Evolutionary conservation across 169 alveolate species (phyloP).

Genomic region (Haemoproteus tartakovskyi): DNA sequence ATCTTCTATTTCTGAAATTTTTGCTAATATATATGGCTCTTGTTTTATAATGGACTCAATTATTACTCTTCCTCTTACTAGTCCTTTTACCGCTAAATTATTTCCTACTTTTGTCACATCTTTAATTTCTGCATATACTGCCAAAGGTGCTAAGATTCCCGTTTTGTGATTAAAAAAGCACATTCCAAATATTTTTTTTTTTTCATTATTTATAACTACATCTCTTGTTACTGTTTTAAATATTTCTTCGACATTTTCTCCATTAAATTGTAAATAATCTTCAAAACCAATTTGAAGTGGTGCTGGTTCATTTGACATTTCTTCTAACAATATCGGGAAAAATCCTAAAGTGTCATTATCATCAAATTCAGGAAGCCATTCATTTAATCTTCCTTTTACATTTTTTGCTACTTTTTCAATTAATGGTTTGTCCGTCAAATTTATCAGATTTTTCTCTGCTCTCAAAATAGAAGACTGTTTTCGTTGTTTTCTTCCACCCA

Average conservation of each 20-base stretch:
- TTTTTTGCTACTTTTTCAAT: conserved; percentile 57
- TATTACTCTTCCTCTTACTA: conserved; percentile 76
- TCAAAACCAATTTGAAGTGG: conserved; percentile 81
- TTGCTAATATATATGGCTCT: conserved; percentile 79
- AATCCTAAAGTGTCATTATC: conserved; percentile 73
- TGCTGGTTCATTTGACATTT: conserved; percentile 76
- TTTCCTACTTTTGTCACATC: conserved; percentile 69
- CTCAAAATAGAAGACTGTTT: background rate
- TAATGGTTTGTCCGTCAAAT: conserved; percentile 46
- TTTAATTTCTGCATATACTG: conserved; percentile 76
- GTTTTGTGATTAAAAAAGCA: conserved; percentile 77
- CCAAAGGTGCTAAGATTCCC: conserved; percentile 80
- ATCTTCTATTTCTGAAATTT: conserved; percentile 75
- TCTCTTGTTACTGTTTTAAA: conserved; percentile 72
- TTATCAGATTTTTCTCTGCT: conserved; percentile 45
- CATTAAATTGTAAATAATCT: conserved; percentile 75
- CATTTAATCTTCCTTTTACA: conserved; percentile 77
- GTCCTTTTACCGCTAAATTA: conserved; percentile 70
- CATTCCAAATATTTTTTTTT: conserved; percentile 74
- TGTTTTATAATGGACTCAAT: conserved; percentile 71
- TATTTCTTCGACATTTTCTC: conserved; percentile 76
- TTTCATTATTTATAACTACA: conserved; percentile 9
- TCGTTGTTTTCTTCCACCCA: background rate
- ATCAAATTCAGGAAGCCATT: conserved; percentile 73
- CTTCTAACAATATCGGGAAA: conserved; percentile 78